Evolutionary conservation across 805 yeast species (phyloP).

Genomic region (Ogataea dorogensis): DNA sequence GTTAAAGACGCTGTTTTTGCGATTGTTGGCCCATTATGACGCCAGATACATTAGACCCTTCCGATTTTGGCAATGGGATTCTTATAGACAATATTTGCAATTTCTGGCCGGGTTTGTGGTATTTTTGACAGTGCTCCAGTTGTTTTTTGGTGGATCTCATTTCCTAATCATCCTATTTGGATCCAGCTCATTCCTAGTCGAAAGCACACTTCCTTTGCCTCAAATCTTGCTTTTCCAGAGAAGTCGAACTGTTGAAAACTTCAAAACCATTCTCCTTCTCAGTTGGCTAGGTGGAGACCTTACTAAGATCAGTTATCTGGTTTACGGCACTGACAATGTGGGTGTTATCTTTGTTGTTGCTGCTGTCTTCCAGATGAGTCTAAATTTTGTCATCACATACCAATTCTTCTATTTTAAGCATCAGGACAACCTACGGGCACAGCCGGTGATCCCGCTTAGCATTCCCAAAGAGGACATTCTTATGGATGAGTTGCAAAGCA

Average conservation of each 20-base stretch:
- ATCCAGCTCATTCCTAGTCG: constrained; percentile 54
- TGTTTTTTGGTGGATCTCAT: constrained; percentile 26
- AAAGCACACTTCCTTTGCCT: constrained; percentile 71
- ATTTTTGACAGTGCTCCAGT: constrained; percentile 20
- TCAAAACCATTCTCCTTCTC: constrained; percentile 67
- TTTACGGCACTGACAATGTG: constrained; percentile 74
- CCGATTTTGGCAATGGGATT: constrained; percentile 82
- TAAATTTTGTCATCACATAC: constrained; percentile 70
- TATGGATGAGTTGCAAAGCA: constrained; percentile 5
- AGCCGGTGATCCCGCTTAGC: constrained; percentile 4
- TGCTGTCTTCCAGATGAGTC: constrained; percentile 72
- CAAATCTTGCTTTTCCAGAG: constrained; percentile 70
- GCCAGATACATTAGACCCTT: constrained; percentile 64
- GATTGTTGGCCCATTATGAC: constrained; percentile 61
- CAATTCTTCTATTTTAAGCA: constrained; percentile 66
- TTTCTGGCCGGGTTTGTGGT: constrained; percentile 49
- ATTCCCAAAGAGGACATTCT: constrained; percentile 2
- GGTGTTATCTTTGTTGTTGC: constrained; percentile 64
- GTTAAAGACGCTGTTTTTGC: constrained; percentile 28
- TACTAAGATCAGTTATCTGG: constrained; percentile 67
- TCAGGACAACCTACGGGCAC: constrained; percentile 15
- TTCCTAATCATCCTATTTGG: constrained; percentile 33
- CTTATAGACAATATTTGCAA: constrained; percentile 26
- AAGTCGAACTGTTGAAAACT: constrained; percentile 69
- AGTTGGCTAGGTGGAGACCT: constrained; percentile 92